Evolutionary conservation across 495 filamentous ascomycete species (phyloP).

Genomic region (Cudoniella acicularis): DNA sequence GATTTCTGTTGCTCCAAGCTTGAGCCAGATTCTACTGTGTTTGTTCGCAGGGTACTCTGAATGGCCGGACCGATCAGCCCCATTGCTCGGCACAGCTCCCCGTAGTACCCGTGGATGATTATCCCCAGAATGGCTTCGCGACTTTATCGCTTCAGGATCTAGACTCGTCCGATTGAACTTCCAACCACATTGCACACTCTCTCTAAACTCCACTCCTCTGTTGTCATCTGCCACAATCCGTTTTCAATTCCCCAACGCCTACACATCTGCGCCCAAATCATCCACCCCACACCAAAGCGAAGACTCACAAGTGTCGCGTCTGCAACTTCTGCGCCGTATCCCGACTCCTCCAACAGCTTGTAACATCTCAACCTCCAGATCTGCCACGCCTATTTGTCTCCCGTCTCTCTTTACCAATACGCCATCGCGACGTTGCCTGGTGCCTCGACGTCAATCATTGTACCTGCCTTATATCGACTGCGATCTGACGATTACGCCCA

Average conservation of each 20-base stretch:
- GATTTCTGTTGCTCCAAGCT: too few relatives aligned
- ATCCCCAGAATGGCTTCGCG: neutral
- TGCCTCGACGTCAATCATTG: too few relatives aligned
- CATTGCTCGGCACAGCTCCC: neutral
- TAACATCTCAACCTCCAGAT: conserved; percentile 9
- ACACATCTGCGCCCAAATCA: too few relatives aligned
- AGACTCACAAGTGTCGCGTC: neutral
- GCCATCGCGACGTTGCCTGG: too few relatives aligned
- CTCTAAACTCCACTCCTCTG: too few relatives aligned
- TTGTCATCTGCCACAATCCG: too few relatives aligned
- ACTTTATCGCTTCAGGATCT: neutral
- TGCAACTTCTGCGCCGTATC: neutral
- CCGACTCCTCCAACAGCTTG: conserved; percentile 3
- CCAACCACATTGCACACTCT: neutral
- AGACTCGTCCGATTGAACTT: neutral
- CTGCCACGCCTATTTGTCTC: conserved; percentile 1
- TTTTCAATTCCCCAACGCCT: too few relatives aligned
- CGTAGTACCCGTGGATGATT: neutral
- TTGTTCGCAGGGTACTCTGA: neutral
- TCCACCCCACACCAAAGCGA: too few relatives aligned
- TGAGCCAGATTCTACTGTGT: too few relatives aligned
- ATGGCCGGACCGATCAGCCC: too few relatives aligned
- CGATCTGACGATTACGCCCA: too few relatives aligned
- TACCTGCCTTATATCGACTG: too few relatives aligned
- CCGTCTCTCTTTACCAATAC: neutral